phyloP scores from a whole-genome alignment of 1,139 yeast genomes.

The Hyphopichia pseudoburtonii region DNA sequence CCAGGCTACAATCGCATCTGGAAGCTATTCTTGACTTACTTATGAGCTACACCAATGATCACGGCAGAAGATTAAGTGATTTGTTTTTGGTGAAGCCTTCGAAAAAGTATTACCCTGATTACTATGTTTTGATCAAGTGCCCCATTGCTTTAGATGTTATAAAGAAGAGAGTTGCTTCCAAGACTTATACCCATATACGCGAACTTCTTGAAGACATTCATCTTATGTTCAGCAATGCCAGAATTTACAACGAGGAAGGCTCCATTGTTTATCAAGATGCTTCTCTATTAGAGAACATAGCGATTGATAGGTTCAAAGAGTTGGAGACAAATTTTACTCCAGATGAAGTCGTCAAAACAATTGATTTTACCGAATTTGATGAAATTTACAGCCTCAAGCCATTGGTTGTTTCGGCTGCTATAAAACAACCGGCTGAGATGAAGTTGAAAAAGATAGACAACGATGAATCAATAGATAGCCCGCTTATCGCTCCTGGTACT shows the following conservation, averaged over 20 bases:
- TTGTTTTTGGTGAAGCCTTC: constrained; percentile 71
- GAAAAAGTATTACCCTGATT: constrained; percentile 77
- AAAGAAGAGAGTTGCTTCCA: constrained; percentile 55
- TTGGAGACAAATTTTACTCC: constrained; percentile 17
- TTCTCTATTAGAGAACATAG: constrained; percentile 55
- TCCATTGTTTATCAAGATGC: constrained; percentile 84
- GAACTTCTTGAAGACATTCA: constrained; percentile 73
- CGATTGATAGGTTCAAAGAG: constrained; percentile 32
- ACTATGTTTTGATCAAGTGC: constrained; percentile 71
- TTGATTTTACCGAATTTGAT: constrained; percentile 54
- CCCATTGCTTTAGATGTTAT: constrained; percentile 82
- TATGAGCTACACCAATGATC: constrained; percentile 43
- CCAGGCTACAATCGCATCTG: constrained; percentile 39
- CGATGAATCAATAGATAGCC: constrained; percentile 22
- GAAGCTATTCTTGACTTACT: constrained; percentile 47
- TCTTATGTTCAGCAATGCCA: constrained; percentile 79
- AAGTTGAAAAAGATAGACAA: constrained; percentile 20
- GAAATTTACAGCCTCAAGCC: constrained; percentile 44
- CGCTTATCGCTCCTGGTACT: constrained; percentile 14
- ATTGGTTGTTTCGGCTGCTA: constrained; percentile 27
- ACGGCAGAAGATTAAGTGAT: constrained; percentile 49
- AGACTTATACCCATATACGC: constrained; percentile 52
- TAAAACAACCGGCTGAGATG: constrained; percentile 25
- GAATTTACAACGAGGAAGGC: constrained; percentile 87
- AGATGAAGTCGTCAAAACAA: constrained; percentile 29